These are phyloP conservation scores for Candida yuanshanica DNA, from an alignment of 805 yeast species.

Conservation along the genomic window DNA sequence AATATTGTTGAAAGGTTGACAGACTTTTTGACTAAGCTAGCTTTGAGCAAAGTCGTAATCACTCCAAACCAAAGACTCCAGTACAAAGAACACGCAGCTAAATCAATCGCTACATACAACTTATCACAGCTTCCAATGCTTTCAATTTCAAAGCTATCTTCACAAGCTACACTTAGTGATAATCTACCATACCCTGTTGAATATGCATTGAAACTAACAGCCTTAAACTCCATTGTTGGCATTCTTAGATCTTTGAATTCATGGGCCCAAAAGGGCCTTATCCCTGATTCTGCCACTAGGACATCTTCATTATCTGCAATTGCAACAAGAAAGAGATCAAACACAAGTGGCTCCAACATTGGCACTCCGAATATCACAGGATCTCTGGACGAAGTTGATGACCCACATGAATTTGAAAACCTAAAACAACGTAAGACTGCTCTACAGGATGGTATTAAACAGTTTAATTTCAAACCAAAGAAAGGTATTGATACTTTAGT, in stretches of 20 bases:
- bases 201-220: slow-evolving; percentile 75
- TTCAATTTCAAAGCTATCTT: slow-evolving; percentile 58
- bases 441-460: slow-evolving; percentile 66
- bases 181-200: slow-evolving; percentile 58
- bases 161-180: slow-evolving; percentile 41
- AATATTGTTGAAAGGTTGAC: slow-evolving; percentile 81
- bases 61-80: slow-evolving; percentile 60
- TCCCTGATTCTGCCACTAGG: slow-evolving; percentile 20
- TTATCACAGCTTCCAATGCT: slow-evolving; percentile 69
- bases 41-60: slow-evolving; percentile 66
- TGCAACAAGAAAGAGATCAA: slow-evolving; percentile 23
- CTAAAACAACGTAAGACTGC: slow-evolving; percentile 80
- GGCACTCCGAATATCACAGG: slow-evolving; percentile 6
- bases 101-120: slow-evolving; percentile 69
- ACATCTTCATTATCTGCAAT: slow-evolving; percentile 10
- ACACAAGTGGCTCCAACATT: slow-evolving; percentile 21
- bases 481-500: slow-evolving; percentile 65
- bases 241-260: slow-evolving; percentile 73
- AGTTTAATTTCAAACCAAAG: slow-evolving; percentile 82
- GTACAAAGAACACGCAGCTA: slow-evolving; percentile 44
- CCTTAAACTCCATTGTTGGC: slow-evolving; percentile 76
- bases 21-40: slow-evolving; percentile 62
- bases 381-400: slow-evolving; percentile 44
- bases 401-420: slow-evolving; percentile 79
- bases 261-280: slow-evolving; percentile 74